Conservation (phyloP, 352 stramenopile species). For the Globisporangium carolinianum region DNA sequence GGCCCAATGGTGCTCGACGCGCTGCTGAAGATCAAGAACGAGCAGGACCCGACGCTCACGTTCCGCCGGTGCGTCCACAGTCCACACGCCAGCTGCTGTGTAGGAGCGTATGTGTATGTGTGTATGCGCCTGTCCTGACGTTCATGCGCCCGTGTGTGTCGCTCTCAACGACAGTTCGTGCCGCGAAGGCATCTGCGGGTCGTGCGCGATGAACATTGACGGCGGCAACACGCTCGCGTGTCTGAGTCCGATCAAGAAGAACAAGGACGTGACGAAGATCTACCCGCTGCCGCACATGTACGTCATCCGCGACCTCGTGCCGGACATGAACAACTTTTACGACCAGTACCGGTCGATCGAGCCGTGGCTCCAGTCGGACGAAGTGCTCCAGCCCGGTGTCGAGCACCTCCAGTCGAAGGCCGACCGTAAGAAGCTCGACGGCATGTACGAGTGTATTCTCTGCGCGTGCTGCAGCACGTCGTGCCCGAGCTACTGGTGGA, state of each 20-base stretch:
- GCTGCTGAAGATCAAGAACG: constrained; percentile 99
- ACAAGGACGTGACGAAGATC: constrained; percentile 93
- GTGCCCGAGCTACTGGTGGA: constrained; percentile 99
- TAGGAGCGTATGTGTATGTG: too few species aligned
- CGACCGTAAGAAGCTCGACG: constrained; percentile 98
- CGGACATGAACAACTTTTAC: constrained; percentile 99
- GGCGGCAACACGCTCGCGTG: constrained; percentile 98
- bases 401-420: constrained; percentile 89
- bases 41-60: constrained; percentile 97
- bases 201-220: constrained; percentile 99
- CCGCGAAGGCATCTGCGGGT: constrained; percentile 99
- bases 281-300: constrained; percentile 99
- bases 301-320: constrained; percentile 98
- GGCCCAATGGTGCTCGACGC: constrained; percentile 99
- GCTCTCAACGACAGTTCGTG: constrained; percentile 74
- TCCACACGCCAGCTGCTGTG: too few species aligned
- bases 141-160: constrained; percentile 1
- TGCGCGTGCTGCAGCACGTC: constrained; percentile 99
- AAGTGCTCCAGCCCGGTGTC: constrained; percentile 81
- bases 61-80: constrained; percentile 83
- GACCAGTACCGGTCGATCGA: constrained; percentile 97
- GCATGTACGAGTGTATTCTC: constrained; percentile 99
- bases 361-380: constrained; percentile 97
- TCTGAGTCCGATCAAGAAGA: constrained; percentile 95
- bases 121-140: not conserved